Evolutionary conservation across 495 filamentous ascomycete species (phyloP), one percentile per base, ranked within the genome.

Genomic region (Penicillium pancosmium): DNA sequence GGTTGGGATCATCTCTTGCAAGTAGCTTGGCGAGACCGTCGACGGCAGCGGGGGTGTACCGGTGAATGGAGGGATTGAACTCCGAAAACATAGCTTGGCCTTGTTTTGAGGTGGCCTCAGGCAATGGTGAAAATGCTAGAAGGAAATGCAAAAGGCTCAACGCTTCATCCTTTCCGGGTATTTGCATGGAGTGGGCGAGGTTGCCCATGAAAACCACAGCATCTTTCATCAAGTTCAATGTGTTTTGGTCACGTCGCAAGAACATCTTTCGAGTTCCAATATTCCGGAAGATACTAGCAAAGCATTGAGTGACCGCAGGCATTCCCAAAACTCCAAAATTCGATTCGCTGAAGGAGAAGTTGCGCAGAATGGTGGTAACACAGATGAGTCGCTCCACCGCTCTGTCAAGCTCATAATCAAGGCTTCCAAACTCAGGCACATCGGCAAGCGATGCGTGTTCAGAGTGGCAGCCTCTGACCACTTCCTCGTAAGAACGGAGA

Each of bases 201-300:
- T 98, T 97, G 56, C 92, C 94, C 38, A 98, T 78, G 54, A 92
- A 88, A 43, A 88, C 88, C 56, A 98, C 85, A 13, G 92, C 80
- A 72, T 98, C 94, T 72, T 98, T 98, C 90, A 96, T 95, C 64
- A 98, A 91, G 70, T 98, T 93, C 66, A 96, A 73, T 5, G 90
- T 93, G 73, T 96, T 94, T 58, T 78, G 75, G 61, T 93, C 79
- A 7, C 84, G 90, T 18, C 92, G 86, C 44, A 97, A 75, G 40
- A 97, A 81, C 81, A 91, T 88, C 62, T 91, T 88, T n/a, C 91
- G 87, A 4, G 93, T 97, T 38, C 94, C 93, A 31, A 98, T 80
- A 62, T 91, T 90, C 44, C 91, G 82, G 63, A 97, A 93, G 34
- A 92, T 82, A 19, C 84, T 84, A 23, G 90, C 89, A 43, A 96